Evolutionary conservation across 306 rosid species (phyloP).

Genomic region (Crotalaria pallida): DNA sequence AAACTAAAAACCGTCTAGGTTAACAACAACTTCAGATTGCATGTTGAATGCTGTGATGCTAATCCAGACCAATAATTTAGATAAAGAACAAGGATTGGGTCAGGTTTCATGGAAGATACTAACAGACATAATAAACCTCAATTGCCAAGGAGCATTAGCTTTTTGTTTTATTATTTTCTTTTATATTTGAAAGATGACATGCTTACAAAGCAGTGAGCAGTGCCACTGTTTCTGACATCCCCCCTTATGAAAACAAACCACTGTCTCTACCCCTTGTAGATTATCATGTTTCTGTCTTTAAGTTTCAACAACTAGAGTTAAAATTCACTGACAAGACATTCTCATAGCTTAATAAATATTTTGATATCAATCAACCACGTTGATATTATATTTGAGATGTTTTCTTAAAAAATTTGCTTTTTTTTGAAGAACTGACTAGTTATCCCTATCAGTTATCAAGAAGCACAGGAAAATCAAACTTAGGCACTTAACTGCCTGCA

Average conservation of each 20-base stretch:
- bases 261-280: background rate
- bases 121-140: background rate
- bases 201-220: background rate
- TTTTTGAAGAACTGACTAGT: too few relatives aligned
- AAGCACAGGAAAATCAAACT: background rate
- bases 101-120: background rate
- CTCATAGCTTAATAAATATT: background rate
- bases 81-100: background rate
- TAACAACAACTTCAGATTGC: background rate
- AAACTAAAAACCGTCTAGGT: background rate
- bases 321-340: background rate
- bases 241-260: background rate
- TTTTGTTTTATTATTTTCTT: background rate
- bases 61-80: background rate
- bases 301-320: background rate
- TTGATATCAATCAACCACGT: background rate
- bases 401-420: background rate
- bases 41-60: constrained; percentile 5
- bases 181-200: background rate
- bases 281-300: background rate
- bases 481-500: too few relatives aligned
- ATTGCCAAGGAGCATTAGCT: background rate
- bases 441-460: background rate
- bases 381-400: background rate
- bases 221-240: too few relatives aligned